Conservation (phyloP, 768 basidiomycete species). For the Boletus subcaerulescens region DNA sequence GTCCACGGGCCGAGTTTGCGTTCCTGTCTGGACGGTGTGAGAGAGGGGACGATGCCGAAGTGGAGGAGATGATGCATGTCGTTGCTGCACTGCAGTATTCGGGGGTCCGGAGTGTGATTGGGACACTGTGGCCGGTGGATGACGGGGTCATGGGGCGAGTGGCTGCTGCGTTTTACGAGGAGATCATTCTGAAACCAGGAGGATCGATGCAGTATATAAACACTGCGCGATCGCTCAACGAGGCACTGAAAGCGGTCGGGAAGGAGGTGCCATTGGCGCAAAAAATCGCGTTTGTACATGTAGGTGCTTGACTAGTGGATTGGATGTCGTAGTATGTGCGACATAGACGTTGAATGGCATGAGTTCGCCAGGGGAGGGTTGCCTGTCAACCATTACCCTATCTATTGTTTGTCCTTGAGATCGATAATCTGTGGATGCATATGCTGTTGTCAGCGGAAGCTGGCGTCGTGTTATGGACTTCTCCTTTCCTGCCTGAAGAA, state of each 20-base stretch:
- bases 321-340: too few species aligned
- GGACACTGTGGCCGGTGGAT: slow-evolving; percentile 34
- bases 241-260: slow-evolving; percentile 15
- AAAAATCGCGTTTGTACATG: slow-evolving; percentile 27
- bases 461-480: too few species aligned
- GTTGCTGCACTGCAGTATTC: slow-evolving; percentile 32
- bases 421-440: too few species aligned
- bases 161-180: slow-evolving; percentile 21
- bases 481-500: too few species aligned
- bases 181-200: slow-evolving; percentile 11
- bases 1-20: slow-evolving; percentile 32
- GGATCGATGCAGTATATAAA: slow-evolving; percentile 12
- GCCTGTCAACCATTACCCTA: too few species aligned
- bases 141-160: slow-evolving; percentile 24
- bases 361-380: too few species aligned
- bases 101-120: slow-evolving; percentile 34
- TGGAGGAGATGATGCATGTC: slow-evolving; percentile 36
- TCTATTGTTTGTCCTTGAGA: too few species aligned
- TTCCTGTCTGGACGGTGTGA: slow-evolving; percentile 33
- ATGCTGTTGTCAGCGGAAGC: too few species aligned
- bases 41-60: slow-evolving; percentile 12
- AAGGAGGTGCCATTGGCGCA: slow-evolving; percentile 19
- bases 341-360: too few species aligned
- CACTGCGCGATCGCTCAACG: slow-evolving; percentile 17
- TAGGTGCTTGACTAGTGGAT: too few species aligned